Evolutionary conservation across 1,139 yeast species (phyloP), one percentile per base, ranked within the genome.

Genomic region (Suhomyces bokatorum): DNA sequence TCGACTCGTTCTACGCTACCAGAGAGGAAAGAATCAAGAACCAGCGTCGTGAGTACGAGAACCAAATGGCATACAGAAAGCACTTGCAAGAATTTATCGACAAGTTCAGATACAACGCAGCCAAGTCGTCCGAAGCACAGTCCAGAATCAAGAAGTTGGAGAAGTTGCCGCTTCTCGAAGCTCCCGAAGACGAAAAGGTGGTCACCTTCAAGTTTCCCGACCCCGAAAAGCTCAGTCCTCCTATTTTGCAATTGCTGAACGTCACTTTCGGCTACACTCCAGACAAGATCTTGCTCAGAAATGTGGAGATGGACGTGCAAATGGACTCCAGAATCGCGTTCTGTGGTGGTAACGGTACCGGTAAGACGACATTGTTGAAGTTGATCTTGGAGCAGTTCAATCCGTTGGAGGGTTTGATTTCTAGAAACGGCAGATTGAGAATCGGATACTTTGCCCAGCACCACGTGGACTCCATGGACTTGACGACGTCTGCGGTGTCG

Each of bases 381-480:
- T 73, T 93, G 44, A 73, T 93, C 56, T 84, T 91, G 80, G 97
- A 88, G 50, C 80, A 77, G 54, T 69, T 87, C 45, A 68, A 73
- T 17, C 98, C 99, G 3, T 58, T 81, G 36, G 72, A 70, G 10
- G 99, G 99, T 47, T 74, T 77, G 47, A 86, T 91, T 14, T 77
- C 87, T 27, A 80, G 83, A 53, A 91, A 93, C 60, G 87, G 95
- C 34, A 79, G 98, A 57, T 73, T 93, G 55, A 80, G 99, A 68
- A 86, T 93, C 42, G 99, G 97, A 15, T 95, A 95, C 67, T 93
- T 93, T 72, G 98, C 99, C n/a, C 99, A 93, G 71, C 99, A 93
- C 64, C 99, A 93, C 61, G 96, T 93, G 53, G 99, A 93, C 60
- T 86, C 93, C n/a, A 88, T 93, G 97, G 99, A 93, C 60, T 72